phyloP scores from a whole-genome alignment of 208 protist species.

The Eutreptiella sp. region DNA sequence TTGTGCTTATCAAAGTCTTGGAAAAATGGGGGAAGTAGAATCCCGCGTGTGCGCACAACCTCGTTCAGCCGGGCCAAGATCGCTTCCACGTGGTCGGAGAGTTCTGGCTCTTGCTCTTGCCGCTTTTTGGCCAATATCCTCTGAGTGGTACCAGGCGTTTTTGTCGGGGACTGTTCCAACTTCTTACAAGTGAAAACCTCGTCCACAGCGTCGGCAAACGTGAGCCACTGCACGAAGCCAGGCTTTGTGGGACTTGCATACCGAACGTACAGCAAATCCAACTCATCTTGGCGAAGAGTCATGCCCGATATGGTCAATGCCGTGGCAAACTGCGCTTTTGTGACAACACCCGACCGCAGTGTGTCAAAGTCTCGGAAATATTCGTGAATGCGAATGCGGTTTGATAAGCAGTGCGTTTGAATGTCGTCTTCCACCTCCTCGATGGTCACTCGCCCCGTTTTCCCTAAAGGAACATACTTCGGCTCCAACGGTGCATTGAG shows the following conservation, averaged over 20 bases:
- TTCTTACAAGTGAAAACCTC: neutral
- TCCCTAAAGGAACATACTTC: too few relatives aligned
- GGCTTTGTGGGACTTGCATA: conserved; percentile 11
- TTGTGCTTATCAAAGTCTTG: conserved; percentile 64
- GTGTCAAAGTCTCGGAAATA: conserved; percentile 74
- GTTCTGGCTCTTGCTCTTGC: conserved; percentile 27
- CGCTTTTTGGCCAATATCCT: neutral
- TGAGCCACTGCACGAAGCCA: conserved; percentile 4
- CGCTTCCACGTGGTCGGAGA: conserved; percentile 40
- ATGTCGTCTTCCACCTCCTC: too few relatives aligned
- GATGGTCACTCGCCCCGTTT: too few relatives aligned
- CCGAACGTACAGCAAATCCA: conserved; percentile 1
- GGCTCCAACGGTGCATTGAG: too few relatives aligned
- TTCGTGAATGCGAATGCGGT: conserved; percentile 51
- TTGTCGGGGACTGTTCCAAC: conserved; percentile 12
- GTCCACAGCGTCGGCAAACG: conserved; percentile 28
- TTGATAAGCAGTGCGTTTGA: too few relatives aligned
- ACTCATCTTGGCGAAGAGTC: conserved; percentile 20
- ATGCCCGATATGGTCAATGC: conserved; percentile 56
- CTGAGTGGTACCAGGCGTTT: neutral
- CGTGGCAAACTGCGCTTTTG: conserved; percentile 48
- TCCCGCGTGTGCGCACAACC: conserved; percentile 42
- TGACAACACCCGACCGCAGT: conserved; percentile 54
- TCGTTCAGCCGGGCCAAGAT: conserved; percentile 44
- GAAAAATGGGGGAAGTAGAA: conserved; percentile 52